Evolutionary conservation across 805 yeast species (phyloP).

Genomic region (Candida peoriensis): DNA sequence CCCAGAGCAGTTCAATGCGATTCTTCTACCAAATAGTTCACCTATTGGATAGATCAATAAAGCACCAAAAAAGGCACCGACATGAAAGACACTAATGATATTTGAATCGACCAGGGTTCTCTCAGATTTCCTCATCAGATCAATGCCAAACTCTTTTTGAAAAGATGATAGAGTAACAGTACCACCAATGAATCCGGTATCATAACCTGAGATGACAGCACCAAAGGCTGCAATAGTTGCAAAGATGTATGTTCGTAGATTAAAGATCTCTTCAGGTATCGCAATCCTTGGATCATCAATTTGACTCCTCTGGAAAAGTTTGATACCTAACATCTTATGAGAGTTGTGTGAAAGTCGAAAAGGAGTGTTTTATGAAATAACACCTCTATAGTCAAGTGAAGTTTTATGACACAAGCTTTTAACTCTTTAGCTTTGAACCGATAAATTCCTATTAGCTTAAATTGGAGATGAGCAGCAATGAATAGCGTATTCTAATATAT

Average conservation of each 20-base stretch:
- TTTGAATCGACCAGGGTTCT: slow-evolving; percentile 8
- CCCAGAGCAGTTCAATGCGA: slow-evolving; percentile 13
- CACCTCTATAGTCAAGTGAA: no score
- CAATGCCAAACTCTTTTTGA: slow-evolving; percentile 11
- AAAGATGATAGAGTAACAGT: slow-evolving; percentile 12
- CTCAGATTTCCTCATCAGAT: slow-evolving; percentile 4
- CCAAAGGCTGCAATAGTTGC: slow-evolving; percentile 30
- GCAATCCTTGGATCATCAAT: slow-evolving; percentile 2
- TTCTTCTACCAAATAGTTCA: slow-evolving; percentile 15
- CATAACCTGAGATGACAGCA: slow-evolving; percentile 27
- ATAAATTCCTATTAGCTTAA: no score
- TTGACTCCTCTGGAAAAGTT: slow-evolving; percentile 5
- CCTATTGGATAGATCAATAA: slow-evolving; percentile 15
- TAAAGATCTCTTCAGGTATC: slow-evolving; percentile 12
- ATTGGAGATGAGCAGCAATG: no score
- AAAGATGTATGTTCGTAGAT: slow-evolving; percentile 17
- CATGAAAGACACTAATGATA: slow-evolving; percentile 19
- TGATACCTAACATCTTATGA: no score
- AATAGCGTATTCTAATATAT: no score
- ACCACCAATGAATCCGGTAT: slow-evolving; percentile 17
- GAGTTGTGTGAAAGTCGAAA: no score
- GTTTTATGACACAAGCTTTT: no score
- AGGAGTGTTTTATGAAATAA: no score
- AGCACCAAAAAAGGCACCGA: slow-evolving; percentile 22
- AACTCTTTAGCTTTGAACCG: no score